Conservation (phyloP, 805 yeast species). For the Metschnikowia reukaufii region DNA sequence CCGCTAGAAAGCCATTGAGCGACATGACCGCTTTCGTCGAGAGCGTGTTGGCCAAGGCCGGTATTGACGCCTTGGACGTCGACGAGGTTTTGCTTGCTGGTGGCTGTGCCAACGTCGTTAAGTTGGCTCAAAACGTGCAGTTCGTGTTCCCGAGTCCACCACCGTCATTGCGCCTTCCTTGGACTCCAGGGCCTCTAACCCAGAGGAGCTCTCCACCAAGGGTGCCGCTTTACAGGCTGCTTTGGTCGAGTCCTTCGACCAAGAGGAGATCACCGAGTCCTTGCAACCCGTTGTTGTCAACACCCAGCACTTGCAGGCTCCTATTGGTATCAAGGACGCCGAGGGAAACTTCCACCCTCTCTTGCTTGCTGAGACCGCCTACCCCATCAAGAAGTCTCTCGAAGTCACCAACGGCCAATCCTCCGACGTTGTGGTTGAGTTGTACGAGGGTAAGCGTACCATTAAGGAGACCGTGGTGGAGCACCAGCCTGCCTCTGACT, state of each 20-base stretch:
- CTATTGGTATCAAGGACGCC: slow-evolving; percentile 80
- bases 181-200: slow-evolving; percentile 78
- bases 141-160: slow-evolving; percentile 80
- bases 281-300: slow-evolving; percentile 79
- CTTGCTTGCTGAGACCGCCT: slow-evolving; percentile 79
- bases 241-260: slow-evolving; percentile 76
- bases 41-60: slow-evolving; percentile 74
- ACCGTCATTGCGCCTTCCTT: slow-evolving; percentile 67
- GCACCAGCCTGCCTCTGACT: slow-evolving; percentile 47
- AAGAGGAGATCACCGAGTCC: slow-evolving; percentile 77
- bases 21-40: slow-evolving; percentile 78
- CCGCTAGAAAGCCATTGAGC: slow-evolving; percentile 73
- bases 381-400: slow-evolving; percentile 80
- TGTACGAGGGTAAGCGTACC: slow-evolving; percentile 84
- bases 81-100: slow-evolving; percentile 92
- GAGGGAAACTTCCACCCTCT: slow-evolving; percentile 73
- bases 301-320: slow-evolving; percentile 81
- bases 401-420: slow-evolving; percentile 62
- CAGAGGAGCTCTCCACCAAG: slow-evolving; percentile 85
- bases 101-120: slow-evolving; percentile 91
- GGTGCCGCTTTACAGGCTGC: slow-evolving; percentile 98
- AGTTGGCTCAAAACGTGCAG: slow-evolving; percentile 74
- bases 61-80: slow-evolving; percentile 77
- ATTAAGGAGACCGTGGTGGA: slow-evolving; percentile 81
- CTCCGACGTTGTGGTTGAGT: slow-evolving; percentile 59